phyloP scores from a whole-genome alignment of 208 protist genomes.

The Herpetomonas tarakana region DNA sequence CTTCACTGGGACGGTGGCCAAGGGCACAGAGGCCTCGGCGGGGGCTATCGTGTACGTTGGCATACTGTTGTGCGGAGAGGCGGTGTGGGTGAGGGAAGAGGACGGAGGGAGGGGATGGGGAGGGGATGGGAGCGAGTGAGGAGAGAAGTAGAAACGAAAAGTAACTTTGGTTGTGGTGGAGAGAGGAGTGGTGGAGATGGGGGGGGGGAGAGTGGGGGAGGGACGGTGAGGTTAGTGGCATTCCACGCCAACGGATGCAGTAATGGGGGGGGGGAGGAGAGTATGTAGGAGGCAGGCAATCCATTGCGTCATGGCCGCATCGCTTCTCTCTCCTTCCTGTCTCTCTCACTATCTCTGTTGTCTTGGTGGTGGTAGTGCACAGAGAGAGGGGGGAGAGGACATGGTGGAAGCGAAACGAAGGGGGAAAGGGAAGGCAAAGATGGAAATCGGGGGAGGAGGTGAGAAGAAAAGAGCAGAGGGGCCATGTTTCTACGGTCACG shows the following conservation, averaged over 20 bases:
- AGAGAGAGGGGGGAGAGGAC: background rate
- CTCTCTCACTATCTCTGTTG: background rate
- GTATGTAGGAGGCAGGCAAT: background rate
- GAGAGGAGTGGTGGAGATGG: background rate
- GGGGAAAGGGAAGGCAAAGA: background rate
- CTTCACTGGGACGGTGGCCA: too few relatives aligned
- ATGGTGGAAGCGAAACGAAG: constrained; percentile 1
- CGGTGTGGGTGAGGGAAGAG: too few relatives aligned
- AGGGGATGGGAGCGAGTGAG: too few relatives aligned
- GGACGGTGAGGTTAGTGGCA: background rate
- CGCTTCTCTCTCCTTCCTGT: too few relatives aligned
- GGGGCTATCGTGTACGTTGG: too few relatives aligned
- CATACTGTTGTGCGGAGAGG: too few relatives aligned
- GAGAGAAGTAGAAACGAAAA: too few relatives aligned
- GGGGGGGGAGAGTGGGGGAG: background rate
- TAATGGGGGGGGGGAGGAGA: background rate
- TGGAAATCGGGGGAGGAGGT: constrained; percentile 1
- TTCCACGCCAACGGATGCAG: background rate
- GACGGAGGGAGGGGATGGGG: too few relatives aligned
- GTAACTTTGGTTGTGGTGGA: background rate
- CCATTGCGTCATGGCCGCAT: too few relatives aligned
- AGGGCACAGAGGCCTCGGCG: too few relatives aligned
- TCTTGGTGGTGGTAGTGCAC: background rate
- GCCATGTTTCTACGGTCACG: background rate
- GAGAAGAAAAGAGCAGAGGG: background rate